Percentiles rank a stretch among this genome's conserved stretches.
phyloP scores from a whole-genome alignment of 768 basidiomycete species.

The Pluteus cervinus region DNA sequence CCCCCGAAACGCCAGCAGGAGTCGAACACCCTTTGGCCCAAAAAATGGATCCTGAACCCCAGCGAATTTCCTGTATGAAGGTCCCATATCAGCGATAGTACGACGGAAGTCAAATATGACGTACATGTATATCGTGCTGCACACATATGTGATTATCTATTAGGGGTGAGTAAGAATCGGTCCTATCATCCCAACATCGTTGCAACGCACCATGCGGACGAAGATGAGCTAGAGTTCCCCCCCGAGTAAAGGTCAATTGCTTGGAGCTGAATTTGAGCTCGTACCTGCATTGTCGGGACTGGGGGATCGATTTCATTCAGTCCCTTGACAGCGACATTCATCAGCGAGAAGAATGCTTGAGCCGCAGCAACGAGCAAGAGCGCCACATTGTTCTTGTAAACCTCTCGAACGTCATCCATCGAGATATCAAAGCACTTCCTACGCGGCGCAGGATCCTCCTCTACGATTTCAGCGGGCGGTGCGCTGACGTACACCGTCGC shows the following conservation, averaged over 20 bases:
- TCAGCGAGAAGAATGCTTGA: constrained; percentile 4
- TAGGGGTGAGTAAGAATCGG: not conserved
- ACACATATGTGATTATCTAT: constrained; percentile 3
- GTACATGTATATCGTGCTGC: constrained; percentile 5
- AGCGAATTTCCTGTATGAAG: constrained; percentile 30
- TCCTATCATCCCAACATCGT: not conserved
- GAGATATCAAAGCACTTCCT: no score
- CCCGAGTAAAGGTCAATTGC: no score
- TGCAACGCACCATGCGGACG: constrained; percentile 3
- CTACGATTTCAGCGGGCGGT: no score
- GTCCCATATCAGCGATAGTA: not conserved
- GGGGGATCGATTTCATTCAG: constrained; percentile 1
- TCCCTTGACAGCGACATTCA: constrained; percentile 1
- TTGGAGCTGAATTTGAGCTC: no score
- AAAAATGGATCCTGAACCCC: constrained; percentile 47
- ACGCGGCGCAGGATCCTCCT: no score
- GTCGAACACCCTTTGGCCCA: constrained; percentile 65
- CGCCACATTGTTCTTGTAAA: not conserved
- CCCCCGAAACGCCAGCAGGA: constrained; percentile 51
- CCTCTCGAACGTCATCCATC: not conserved
- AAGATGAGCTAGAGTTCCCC: not conserved
- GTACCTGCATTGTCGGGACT: not conserved
- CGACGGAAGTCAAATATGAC: not conserved
- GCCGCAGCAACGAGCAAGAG: constrained; percentile 2
- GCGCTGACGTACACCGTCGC: no score